Percentiles rank a stretch among this genome's conserved stretches.
phyloP scores from a whole-genome alignment of 495 filamentous ascomycete genomes.

The Barbatosphaeria neglecta region DNA sequence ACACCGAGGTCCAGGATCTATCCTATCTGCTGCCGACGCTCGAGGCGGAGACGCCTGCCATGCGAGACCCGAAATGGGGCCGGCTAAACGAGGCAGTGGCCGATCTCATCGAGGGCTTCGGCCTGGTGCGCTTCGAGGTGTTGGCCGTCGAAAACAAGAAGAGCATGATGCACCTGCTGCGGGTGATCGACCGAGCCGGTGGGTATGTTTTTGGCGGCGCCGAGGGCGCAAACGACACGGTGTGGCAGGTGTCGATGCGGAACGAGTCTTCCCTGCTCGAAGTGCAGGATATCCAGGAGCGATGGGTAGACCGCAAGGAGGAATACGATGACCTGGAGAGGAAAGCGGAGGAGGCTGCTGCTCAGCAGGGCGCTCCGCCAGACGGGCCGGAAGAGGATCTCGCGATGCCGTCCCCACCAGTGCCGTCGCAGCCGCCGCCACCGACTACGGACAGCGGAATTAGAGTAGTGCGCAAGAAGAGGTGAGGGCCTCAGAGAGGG shows the following conservation, averaged over 20 bases:
- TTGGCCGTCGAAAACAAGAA: conserved; percentile 91
- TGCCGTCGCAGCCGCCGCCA: neutral
- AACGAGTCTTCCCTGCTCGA: conserved; percentile 72
- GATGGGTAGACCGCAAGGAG: conserved; percentile 86
- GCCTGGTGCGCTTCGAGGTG: conserved; percentile 82
- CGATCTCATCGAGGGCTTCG: conserved; percentile 76
- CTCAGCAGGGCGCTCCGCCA: conserved; percentile 24
- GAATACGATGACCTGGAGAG: conserved; percentile 74
- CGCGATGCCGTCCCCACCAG: neutral
- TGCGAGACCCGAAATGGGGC: conserved; percentile 61
- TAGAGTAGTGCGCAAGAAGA: conserved; percentile 27
- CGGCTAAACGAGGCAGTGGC: conserved; percentile 77
- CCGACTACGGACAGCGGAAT: conserved; percentile 20
- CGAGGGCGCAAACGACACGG: conserved; percentile 82
- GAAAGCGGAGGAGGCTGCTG: conserved; percentile 50
- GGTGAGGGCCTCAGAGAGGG: conserved; percentile 15
- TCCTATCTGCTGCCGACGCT: conserved; percentile 71
- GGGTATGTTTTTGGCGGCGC: conserved; percentile 89
- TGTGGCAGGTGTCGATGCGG: conserved; percentile 91
- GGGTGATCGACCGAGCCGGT: conserved; percentile 76
- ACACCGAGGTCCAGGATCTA: conserved; percentile 95
- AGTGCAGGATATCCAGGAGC: conserved; percentile 78
- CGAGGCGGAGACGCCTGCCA: conserved; percentile 39
- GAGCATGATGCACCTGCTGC: conserved; percentile 84
- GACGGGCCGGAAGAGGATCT: conserved; percentile 9